A percentile compares a stretch with the other conserved stretches of the same genome.
These are phyloP conservation scores for Lepiota brunneoincarnata DNA, from an alignment of 768 basidiomycete genomes.

Conservation along the genomic window DNA sequence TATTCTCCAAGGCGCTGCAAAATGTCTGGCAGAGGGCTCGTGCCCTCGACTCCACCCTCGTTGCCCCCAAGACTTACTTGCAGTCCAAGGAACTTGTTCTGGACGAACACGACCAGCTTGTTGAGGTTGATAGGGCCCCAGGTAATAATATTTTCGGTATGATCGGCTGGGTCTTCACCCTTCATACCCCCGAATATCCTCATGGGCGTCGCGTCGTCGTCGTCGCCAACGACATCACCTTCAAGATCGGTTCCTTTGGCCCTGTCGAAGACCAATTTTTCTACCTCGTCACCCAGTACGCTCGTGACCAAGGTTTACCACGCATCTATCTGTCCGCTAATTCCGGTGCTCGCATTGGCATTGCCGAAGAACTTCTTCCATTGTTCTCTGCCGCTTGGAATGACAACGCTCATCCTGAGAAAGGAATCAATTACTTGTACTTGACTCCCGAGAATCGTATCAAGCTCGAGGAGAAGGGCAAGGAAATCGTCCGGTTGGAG, in stretches of 20 bases:
- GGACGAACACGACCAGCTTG: conserved; percentile 88
- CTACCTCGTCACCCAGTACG: conserved; percentile 91
- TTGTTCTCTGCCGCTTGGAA: conserved; percentile 94
- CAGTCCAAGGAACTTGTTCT: conserved; percentile 88
- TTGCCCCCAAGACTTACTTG: conserved; percentile 74
- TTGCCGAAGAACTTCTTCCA: conserved; percentile 88
- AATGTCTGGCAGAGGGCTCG: conserved; percentile 86
- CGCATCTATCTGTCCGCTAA: conserved; percentile 98
- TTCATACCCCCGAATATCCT: conserved; percentile 91
- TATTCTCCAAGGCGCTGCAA: conserved; percentile 95
- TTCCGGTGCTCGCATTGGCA: conserved; percentile 94
- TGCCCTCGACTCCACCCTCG: conserved; percentile 58
- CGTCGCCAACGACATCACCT: conserved; percentile 98
- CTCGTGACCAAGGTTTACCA: conserved; percentile 83
- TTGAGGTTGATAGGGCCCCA: conserved; percentile 88
- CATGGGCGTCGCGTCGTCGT: conserved; percentile 84
- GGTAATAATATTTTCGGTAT: conserved; percentile 96
- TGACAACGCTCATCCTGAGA: conserved; percentile 78
- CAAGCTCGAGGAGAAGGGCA: conserved; percentile 84
- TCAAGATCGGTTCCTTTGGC: conserved; percentile 97
- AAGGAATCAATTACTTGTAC: conserved; percentile 95
- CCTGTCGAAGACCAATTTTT: conserved; percentile 96
- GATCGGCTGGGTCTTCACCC: conserved; percentile 96
- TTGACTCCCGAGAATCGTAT: conserved; percentile 90
- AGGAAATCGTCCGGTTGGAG: conserved; percentile 71